Conservation (phyloP, 768 basidiomycete genomes). For the Naganishia randhawae region DNA sequence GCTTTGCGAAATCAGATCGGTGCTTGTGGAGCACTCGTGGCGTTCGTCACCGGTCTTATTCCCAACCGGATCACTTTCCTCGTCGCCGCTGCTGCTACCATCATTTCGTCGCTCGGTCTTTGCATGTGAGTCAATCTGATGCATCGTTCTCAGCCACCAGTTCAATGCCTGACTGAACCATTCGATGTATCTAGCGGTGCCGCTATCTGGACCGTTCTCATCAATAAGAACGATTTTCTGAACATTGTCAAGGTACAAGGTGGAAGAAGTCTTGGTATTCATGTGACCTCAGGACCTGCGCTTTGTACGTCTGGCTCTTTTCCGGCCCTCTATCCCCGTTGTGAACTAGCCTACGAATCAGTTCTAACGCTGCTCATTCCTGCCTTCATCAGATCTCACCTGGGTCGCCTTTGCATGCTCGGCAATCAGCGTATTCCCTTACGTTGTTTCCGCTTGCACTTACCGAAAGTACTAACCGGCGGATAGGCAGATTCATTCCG, state of each 20-base stretch:
- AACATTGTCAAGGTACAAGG: constrained; percentile 37
- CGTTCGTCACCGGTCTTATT: constrained; percentile 42
- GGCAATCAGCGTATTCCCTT: constrained; percentile 42
- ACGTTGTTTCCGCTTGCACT: constrained; percentile 46
- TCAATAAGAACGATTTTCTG: constrained; percentile 43
- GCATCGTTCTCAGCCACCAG: background rate
- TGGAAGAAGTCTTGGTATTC: constrained; percentile 18
- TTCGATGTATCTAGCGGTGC: constrained; percentile 43
- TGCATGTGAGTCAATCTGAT: constrained; percentile 23
- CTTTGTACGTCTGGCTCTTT: constrained; percentile 39
- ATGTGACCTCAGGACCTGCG: constrained; percentile 36
- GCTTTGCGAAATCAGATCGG: constrained; percentile 35
- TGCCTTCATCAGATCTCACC: constrained; percentile 38
- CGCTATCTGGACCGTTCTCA: constrained; percentile 47
- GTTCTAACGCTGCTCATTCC: background rate
- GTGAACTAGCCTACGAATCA: background rate
- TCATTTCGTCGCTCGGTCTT: constrained; percentile 34
- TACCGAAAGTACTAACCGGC: constrained; percentile 31
- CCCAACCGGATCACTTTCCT: constrained; percentile 43
- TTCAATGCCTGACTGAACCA: constrained; percentile 10
- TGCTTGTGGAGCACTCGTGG: constrained; percentile 37
- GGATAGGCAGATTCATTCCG: too few relatives aligned
- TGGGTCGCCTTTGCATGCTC: constrained; percentile 48
- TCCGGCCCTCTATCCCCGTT: background rate
- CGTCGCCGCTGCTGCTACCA: constrained; percentile 32